phyloP scores from a whole-genome alignment of 805 yeast species.

The Saccharomycopsis sp. region DNA sequence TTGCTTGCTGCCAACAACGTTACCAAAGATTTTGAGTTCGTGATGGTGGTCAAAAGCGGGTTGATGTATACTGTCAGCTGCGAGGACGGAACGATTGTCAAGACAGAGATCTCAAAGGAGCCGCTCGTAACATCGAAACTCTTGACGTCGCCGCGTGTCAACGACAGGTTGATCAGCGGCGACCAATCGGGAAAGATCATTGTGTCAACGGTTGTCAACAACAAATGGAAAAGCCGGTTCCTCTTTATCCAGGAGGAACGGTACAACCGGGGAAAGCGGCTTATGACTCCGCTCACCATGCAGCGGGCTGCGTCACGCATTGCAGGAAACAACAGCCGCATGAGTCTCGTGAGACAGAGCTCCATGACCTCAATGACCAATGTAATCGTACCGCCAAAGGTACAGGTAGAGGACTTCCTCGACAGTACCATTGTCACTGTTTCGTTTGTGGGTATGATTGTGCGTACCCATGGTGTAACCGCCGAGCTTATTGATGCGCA shows the following conservation, averaged over 20 bases:
- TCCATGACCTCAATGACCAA: constrained; percentile 18
- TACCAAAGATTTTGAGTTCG: constrained; percentile 37
- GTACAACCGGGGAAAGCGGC: constrained; percentile 38
- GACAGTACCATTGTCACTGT: constrained; percentile 43
- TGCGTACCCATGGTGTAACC: constrained; percentile 45
- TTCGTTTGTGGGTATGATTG: constrained; percentile 69
- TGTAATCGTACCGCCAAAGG: constrained; percentile 9
- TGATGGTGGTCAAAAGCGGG: constrained; percentile 48
- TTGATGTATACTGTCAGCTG: constrained; percentile 43
- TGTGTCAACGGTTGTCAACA: constrained; percentile 59
- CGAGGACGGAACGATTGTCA: constrained; percentile 38
- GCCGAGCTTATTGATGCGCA: constrained; percentile 74
- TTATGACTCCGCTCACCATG: constrained; percentile 35
- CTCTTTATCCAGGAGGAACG: constrained; percentile 41
- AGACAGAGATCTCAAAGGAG: constrained; percentile 28
- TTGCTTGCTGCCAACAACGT: constrained; percentile 24
- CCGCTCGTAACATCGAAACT: constrained; percentile 47
- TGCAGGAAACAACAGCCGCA: not conserved
- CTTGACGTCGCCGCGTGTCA: constrained; percentile 64
- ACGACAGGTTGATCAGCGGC: constrained; percentile 60
- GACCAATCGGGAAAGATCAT: constrained; percentile 44
- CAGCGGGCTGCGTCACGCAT: constrained; percentile 24
- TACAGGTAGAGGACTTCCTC: constrained; percentile 20
- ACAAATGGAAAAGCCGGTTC: constrained; percentile 56
- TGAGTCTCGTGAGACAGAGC: constrained; percentile 10